A percentile compares a stretch with the other conserved stretches of the same genome.
Evolutionary conservation across 164 flowering plant species (phyloP).

Genomic region (Macadamia integrifolia): DNA sequence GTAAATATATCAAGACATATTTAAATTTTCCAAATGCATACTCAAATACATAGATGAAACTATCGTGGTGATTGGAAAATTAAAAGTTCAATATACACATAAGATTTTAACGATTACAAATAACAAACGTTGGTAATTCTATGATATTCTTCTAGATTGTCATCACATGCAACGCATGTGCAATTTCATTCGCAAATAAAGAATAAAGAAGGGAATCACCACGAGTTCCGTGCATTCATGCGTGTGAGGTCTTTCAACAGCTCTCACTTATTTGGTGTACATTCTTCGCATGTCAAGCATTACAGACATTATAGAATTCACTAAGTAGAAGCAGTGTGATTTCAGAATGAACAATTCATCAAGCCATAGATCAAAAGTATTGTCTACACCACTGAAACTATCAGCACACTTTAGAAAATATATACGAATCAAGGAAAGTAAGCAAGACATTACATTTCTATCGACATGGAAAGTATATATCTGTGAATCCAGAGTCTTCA

Average conservation of each 20-base stretch:
- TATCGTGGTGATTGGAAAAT: no score
- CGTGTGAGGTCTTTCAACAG: not conserved
- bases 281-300: not conserved
- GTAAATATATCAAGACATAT: not conserved
- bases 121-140: no score
- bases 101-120: no score
- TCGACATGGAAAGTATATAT: conserved; percentile 58
- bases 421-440: not conserved
- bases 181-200: no score
- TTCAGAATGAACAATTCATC: not conserved
- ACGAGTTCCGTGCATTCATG: not conserved
- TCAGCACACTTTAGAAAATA: not conserved
- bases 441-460: conserved; percentile 46
- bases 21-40: not conserved
- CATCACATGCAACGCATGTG: no score
- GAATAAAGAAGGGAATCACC: no score
- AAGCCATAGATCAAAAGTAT: no score
- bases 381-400: not conserved
- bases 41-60: not conserved
- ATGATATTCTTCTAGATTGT: no score
- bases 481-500: conserved; percentile 92
- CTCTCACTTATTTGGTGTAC: not conserved
- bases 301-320: not conserved
- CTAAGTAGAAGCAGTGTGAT: not conserved
- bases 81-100: no score